Evolutionary conservation across 1,284 basidiomycete species (phyloP), one percentile per base, ranked within the genome.

Genomic region (Heterobasidion parviporum): DNA sequence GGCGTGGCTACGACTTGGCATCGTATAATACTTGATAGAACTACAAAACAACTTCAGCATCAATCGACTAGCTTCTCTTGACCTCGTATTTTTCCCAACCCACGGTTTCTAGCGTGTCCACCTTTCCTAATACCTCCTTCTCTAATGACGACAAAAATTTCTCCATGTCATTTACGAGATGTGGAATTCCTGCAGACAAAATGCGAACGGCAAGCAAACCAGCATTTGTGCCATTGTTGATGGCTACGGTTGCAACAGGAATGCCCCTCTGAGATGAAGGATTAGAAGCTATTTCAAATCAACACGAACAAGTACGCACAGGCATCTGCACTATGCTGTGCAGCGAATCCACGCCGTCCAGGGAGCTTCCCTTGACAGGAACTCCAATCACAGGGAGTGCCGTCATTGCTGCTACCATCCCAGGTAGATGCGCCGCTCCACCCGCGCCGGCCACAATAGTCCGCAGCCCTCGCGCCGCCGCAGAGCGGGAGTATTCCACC

Each of bases 291-390:
- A 5, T n/a, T 59, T 34, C 43, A 18, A 44, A 57, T 26, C 7
- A 48, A 46, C 7, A 46, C 7, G 52, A 18, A 56, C 52, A 52
- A 50, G 35, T 20, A 80, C 89, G 65, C 65, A 94, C 92, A 15
- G 96, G 96, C 96, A 99, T 99, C 75, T 99, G 96, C 10, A 99
- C 93, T 63, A 99, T 99, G 67, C 92, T 95, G 70, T 98, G 88
- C 62, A 99, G 72, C 20, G 93, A 94, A 72, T 99, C 96, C 0
- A 99, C 94, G 5, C 96, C 96, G 70, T 98, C 96, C 20, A 99
- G 76, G 0, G 87, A 82, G 69, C 92, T 94, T 12, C 93, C 95
- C 69, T 96, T 98, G 56, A 99, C 95, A 1, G 96, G 96, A 0
- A 99, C 96, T 33, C 97, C 96, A 49, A 99, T 86, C 2, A 99